Conservation (phyloP, 306 rosid species). For the Elaeagnus macrophylla region DNA sequence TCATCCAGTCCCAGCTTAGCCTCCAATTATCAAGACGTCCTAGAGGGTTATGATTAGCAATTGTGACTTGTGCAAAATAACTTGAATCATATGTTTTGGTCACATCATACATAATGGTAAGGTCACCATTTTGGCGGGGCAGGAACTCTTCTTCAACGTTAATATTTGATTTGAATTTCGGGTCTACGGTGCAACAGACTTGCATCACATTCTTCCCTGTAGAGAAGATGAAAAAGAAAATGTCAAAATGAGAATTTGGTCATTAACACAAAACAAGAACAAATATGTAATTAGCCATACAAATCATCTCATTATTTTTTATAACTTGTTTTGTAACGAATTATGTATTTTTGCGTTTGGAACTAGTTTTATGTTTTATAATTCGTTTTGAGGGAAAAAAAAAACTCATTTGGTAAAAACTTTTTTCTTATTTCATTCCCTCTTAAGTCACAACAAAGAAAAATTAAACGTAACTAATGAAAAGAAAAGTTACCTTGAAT, state of each 20-base stretch:
- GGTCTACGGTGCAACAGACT: conserved; percentile 63
- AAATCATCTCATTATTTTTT: background rate
- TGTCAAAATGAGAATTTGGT: background rate
- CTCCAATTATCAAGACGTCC: conserved; percentile 96
- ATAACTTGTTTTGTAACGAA: no score
- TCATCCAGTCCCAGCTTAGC: conserved; percentile 94
- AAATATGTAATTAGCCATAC: background rate
- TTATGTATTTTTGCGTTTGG: no score
- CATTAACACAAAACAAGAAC: conserved; percentile 6
- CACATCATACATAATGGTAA: conserved; percentile 85
- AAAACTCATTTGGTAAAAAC: no score
- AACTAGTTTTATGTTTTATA: no score
- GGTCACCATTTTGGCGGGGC: conserved; percentile 85
- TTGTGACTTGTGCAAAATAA: conserved; percentile 79
- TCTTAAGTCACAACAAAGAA: no score
- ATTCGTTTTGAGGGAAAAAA: no score
- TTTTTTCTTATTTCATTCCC: no score
- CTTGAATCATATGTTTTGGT: conserved; percentile 44
- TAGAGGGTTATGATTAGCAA: conserved; percentile 72
- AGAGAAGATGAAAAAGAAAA: background rate
- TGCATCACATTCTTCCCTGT: conserved; percentile 53
- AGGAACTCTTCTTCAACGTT: conserved; percentile 39
- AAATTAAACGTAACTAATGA: no score
- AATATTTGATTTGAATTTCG: conserved; percentile 44
- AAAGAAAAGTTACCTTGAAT: no score